Conservation (phyloP, 176 grass and related monocot genomes). For the Rhynchospora pubera region DNA sequence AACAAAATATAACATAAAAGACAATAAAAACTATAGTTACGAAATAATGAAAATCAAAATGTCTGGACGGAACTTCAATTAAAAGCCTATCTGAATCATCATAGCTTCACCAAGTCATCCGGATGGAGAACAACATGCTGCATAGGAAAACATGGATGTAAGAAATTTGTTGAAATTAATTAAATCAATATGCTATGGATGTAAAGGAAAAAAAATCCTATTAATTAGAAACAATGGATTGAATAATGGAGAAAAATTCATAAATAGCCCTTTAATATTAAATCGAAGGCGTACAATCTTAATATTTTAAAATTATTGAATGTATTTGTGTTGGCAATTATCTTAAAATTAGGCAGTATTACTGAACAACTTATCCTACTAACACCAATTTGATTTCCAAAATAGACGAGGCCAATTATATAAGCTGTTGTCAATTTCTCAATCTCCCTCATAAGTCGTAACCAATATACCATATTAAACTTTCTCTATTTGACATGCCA, state of each 20-base stretch:
- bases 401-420: background rate
- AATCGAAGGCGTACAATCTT: background rate
- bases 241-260: background rate
- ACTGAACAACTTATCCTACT: background rate
- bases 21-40: background rate
- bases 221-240: background rate
- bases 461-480: too few relatives aligned
- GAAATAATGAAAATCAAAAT: background rate
- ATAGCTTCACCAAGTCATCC: background rate
- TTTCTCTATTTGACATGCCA: background rate
- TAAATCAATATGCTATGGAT: too few relatives aligned
- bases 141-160: background rate
- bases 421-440: background rate
- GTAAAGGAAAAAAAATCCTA: background rate
- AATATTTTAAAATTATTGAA: background rate
- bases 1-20: background rate
- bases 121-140: conserved; percentile 14
- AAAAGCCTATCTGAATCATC: background rate
- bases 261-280: background rate
- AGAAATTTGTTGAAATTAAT: background rate
- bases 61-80: background rate
- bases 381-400: background rate
- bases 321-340: background rate
- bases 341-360: background rate
- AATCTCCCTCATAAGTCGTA: too few relatives aligned